Percentiles rank a stretch among this genome's conserved stretches.
Conservation (phyloP, 345 rosid genomes). For the Salix udensis region DNA sequence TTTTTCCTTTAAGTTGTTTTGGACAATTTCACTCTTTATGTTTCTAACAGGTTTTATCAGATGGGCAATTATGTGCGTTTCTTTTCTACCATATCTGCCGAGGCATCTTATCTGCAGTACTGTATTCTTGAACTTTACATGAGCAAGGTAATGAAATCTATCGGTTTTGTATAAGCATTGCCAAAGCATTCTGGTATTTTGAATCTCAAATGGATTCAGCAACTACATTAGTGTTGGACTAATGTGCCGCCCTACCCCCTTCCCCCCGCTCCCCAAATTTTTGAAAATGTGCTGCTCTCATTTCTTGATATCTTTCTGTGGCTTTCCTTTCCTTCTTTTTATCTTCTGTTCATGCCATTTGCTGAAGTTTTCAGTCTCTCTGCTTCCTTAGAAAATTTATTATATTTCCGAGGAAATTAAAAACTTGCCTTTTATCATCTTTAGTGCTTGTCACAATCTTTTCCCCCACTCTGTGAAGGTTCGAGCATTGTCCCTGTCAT, state of each 20-base stretch:
- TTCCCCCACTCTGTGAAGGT: slow-evolving; percentile 37
- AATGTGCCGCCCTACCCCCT: too few relatives aligned
- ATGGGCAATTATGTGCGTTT: slow-evolving; percentile 64
- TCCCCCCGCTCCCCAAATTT: not conserved
- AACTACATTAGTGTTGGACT: too few relatives aligned
- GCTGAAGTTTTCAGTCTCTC: not conserved
- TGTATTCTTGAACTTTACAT: slow-evolving; percentile 64
- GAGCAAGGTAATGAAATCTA: slow-evolving; percentile 43
- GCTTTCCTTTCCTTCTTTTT: not conserved
- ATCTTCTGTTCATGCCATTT: not conserved
- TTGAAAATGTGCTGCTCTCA: not conserved
- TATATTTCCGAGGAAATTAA: not conserved
- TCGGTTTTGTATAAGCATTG: not conserved
- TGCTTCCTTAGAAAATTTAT: not conserved
- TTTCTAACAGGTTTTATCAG: slow-evolving; percentile 46
- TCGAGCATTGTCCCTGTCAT: slow-evolving; percentile 54
- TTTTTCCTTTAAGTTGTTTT: not conserved
- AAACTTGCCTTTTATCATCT: not conserved
- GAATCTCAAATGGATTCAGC: too few relatives aligned
- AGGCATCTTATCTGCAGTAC: slow-evolving; percentile 78
- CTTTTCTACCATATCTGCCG: slow-evolving; percentile 47
- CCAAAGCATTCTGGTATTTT: too few relatives aligned
- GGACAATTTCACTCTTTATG: not conserved
- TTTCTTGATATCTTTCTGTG: not conserved
- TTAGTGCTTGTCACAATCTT: not conserved